Evolutionary conservation across 345 rosid species (phyloP), one percentile per base, ranked within the genome.

Genomic region (Acer campestre): DNA sequence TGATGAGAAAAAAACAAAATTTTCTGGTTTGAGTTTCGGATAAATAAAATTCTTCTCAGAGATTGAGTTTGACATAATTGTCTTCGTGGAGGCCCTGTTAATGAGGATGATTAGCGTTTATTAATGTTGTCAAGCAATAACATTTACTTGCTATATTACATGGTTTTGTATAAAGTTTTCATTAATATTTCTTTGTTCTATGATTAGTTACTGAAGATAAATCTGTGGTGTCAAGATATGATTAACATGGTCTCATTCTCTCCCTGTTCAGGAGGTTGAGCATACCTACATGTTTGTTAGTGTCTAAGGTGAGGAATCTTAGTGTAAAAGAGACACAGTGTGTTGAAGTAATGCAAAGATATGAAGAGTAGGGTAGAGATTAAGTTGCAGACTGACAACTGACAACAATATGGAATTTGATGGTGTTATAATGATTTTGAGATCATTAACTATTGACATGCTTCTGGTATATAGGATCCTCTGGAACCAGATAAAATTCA

Each of bases 121-220:
- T 67, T 29, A 42, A 65, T 68, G 72, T 25, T 46, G 35, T 23
- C 23, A 44, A 38, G 10, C 17, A 68, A 44, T 48, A 44, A 44
- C 23, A 23, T 58, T 56, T 25, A 18, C 23, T 4, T 11, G 62
- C 35, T 4, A 31, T 31, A 31, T 31, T 31, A 31, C 63, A 49
- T 55, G 20, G 2, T 70, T 68, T 69, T 25, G n/a, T 49, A 9
- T 4, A 53, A 71, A 4, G 48, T 31, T 71, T 55, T 13, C 7
- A 35, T 51, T 14, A 10, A 29, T 22, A 27, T 70, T 70, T 13
- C 5, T 13, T 23, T 49, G 38, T 38, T 3, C 8, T 49, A 40
- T 69, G 40, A 69, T 69, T 49, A 13, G 40, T 68, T 67, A 53
- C 10, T 69, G 73, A 69, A 69, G 42, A 25, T 49, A 49, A 25